phyloP scores from a whole-genome alignment of 139 green algal species.

The Ettlia oleoabundans region DNA sequence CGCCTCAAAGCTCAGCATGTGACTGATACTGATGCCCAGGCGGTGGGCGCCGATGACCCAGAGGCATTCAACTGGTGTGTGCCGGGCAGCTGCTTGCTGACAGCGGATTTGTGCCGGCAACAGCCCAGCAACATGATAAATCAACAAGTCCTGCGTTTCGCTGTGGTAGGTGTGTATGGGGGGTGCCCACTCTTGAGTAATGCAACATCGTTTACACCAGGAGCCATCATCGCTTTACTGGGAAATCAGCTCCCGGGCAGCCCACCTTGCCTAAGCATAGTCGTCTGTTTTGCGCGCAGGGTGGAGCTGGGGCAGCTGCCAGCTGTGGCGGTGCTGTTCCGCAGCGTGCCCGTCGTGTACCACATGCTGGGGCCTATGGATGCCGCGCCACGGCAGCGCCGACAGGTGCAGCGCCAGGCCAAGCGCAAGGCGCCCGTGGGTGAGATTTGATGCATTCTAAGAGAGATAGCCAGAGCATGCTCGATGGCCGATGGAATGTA shows the following conservation, averaged over 20 bases:
- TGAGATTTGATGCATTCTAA: not conserved
- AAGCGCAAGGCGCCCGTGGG: slow-evolving; percentile 31
- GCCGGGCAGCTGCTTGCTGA: not conserved
- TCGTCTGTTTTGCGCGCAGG: slow-evolving; percentile 6
- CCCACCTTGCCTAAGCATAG: not conserved
- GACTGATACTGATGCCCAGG: slow-evolving; percentile 37
- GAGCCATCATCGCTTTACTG: too few relatives aligned
- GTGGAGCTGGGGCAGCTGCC: slow-evolving; percentile 33
- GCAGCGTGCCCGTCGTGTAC: slow-evolving; percentile 41
- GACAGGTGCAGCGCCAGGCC: slow-evolving; percentile 12
- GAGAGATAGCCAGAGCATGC: not conserved
- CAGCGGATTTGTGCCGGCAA: too few relatives aligned
- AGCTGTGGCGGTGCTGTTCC: slow-evolving; percentile 35
- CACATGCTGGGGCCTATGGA: slow-evolving; percentile 63
- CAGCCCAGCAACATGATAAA: too few relatives aligned
- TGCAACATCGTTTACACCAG: not conserved
- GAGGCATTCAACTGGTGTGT: slow-evolving; percentile 66
- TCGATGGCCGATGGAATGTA: too few relatives aligned
- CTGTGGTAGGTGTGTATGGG: too few relatives aligned
- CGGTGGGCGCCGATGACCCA: slow-evolving; percentile 36
- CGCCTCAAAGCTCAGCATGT: slow-evolving; percentile 45
- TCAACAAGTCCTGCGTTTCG: too few relatives aligned
- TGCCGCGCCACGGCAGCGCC: slow-evolving; percentile 51
- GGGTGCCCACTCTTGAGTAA: too few relatives aligned
- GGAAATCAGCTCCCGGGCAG: not conserved